Conservation (phyloP, 305 asterid species). For the Striga hermonthica region DNA sequence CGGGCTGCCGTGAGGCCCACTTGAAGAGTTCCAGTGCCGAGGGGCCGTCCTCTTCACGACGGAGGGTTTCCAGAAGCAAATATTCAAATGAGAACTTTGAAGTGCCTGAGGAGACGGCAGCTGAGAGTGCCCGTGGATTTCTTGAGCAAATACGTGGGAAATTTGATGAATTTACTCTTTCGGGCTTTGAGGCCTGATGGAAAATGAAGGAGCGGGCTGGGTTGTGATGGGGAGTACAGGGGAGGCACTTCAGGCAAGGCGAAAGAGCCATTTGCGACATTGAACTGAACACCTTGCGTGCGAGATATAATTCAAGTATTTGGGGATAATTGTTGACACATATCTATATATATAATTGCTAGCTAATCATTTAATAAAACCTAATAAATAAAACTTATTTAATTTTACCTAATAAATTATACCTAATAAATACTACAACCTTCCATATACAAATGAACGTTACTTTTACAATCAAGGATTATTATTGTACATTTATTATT, state of each 20-base stretch:
- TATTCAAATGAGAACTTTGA: no score
- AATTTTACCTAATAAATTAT: no score
- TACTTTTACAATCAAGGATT: no score
- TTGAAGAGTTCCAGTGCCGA: constrained; percentile 57
- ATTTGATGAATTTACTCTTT: constrained; percentile 27
- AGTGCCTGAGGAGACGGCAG: constrained; percentile 40
- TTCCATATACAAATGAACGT: no score
- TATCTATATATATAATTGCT: no score
- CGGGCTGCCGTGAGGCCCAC: constrained; percentile 78
- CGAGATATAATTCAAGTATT: constrained; percentile 17
- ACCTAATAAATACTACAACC: no score
- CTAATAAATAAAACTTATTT: no score
- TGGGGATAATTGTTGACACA: no score
- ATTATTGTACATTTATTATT: no score
- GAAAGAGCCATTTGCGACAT: constrained; percentile 67
- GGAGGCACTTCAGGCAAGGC: constrained; percentile 53
- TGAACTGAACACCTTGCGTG: constrained; percentile 52
- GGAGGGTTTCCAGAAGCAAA: constrained; percentile 62
- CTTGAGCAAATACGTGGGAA: constrained; percentile 28
- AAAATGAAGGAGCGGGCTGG: constrained; percentile 25
- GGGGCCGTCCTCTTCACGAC: constrained; percentile 52
- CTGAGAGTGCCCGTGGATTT: constrained; percentile 32
- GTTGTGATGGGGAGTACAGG: constrained; percentile 41
- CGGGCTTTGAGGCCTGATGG: constrained; percentile 34
- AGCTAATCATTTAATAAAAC: no score